These are phyloP conservation scores for Camellia lanceoleosa DNA, from an alignment of 148 eudicot genomes.

Conservation along the genomic window DNA sequence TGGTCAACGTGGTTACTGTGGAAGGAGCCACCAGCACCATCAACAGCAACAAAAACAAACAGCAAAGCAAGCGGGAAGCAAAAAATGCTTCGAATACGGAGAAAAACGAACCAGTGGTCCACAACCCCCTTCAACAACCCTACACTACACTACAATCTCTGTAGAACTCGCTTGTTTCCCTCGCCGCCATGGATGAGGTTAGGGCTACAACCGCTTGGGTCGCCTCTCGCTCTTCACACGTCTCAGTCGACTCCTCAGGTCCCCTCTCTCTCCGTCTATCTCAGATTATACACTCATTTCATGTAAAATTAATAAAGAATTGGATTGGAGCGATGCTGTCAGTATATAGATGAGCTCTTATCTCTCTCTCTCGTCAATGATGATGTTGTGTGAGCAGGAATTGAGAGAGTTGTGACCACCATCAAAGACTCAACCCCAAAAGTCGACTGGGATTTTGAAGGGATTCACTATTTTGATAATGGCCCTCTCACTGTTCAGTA, in stretches of 20 bases:
- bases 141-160: no score
- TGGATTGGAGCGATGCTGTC: constrained; percentile 8
- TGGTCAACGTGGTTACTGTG: no score
- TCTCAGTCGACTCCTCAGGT: constrained; percentile 43
- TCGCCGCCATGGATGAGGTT: constrained; percentile 48
- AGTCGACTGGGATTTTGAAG: constrained; percentile 84
- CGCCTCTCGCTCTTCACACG: constrained; percentile 51
- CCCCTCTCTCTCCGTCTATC: background rate
- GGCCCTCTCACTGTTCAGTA: constrained; percentile 75
- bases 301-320: background rate
- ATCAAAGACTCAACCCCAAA: constrained; percentile 61
- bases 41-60: no score
- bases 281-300: background rate
- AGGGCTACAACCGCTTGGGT: constrained; percentile 52
- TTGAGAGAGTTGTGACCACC: constrained; percentile 65
- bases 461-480: constrained; percentile 75
- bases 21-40: no score
- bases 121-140: no score
- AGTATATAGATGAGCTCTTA: background rate
- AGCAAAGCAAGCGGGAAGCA: no score
- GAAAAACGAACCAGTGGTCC: no score
- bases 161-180: background rate
- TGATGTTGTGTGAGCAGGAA: constrained; percentile 36
- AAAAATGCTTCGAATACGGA: no score
- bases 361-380: no score